A percentile compares a stretch with the other conserved stretches of the same genome.
Conservation (phyloP, 768 basidiomycete genomes). For the Leucocoprinus leucothites region DNA sequence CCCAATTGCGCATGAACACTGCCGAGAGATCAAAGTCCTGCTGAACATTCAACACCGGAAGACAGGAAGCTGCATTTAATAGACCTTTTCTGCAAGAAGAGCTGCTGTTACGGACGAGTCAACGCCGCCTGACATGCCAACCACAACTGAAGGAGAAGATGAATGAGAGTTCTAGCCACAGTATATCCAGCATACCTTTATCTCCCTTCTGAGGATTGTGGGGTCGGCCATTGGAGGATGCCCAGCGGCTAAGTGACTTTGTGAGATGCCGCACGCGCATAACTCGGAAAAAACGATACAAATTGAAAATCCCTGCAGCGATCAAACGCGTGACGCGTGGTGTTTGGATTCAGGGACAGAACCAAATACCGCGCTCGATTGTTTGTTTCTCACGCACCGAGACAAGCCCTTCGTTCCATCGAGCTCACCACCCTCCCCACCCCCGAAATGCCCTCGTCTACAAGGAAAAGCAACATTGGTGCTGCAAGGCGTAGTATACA, state of each 20-base stretch:
- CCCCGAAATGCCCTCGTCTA: constrained; percentile 37
- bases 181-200: constrained; percentile 20
- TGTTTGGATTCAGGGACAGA: background rate
- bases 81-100: constrained; percentile 65
- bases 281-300: background rate
- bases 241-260: constrained; percentile 3
- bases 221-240: background rate
- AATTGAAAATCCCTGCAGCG: background rate
- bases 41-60: background rate
- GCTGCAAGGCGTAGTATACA: constrained; percentile 52
- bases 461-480: constrained; percentile 45
- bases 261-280: background rate
- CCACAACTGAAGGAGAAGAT: constrained; percentile 54
- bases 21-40: constrained; percentile 83
- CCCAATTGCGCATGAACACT: constrained; percentile 97
- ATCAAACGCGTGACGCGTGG: constrained; percentile 11
- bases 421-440: background rate
- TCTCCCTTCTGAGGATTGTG: constrained; percentile 26
- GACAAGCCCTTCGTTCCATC: background rate
- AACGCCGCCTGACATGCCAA: constrained; percentile 95
- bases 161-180: background rate
- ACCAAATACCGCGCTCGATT: constrained; percentile 12
- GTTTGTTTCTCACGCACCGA: constrained; percentile 12
- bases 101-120: constrained; percentile 90
- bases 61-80: constrained; percentile 8